These are phyloP conservation scores for Lactifluus echinatus DNA, from an alignment of 768 basidiomycete species.

Conservation along the genomic window DNA sequence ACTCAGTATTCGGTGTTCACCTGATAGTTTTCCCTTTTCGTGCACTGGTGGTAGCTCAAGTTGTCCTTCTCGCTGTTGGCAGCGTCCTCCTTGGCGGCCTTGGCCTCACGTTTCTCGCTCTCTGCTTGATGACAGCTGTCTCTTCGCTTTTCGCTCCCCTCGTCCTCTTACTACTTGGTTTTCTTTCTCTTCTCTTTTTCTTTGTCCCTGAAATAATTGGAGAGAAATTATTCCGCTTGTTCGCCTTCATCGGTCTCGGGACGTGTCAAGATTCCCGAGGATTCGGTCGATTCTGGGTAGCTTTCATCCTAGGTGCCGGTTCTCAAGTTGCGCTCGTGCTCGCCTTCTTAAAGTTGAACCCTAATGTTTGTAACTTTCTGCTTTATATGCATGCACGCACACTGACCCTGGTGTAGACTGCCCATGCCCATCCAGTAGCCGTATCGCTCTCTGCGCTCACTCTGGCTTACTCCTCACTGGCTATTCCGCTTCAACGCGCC, in stretches of 20 bases:
- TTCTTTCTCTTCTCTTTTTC: slow-evolving; percentile 4
- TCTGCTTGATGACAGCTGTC: too few relatives aligned
- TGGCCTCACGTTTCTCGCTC: slow-evolving; percentile 11
- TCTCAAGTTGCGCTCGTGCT: slow-evolving; percentile 41
- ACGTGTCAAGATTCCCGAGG: too few relatives aligned
- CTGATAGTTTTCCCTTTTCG: slow-evolving; percentile 49
- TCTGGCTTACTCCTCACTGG: slow-evolving; percentile 42
- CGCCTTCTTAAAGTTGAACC: slow-evolving; percentile 50
- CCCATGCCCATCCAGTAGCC: slow-evolving; percentile 48
- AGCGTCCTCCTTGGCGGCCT: slow-evolving; percentile 43
- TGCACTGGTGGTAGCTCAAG: slow-evolving; percentile 40
- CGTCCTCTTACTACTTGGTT: too few relatives aligned
- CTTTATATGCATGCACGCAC: neutral
- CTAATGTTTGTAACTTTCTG: slow-evolving; percentile 42
- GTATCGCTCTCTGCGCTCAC: slow-evolving; percentile 43
- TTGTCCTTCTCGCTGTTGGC: slow-evolving; percentile 51
- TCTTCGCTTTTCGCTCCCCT: too few relatives aligned
- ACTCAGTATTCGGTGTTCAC: slow-evolving; percentile 51
- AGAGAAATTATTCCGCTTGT: too few relatives aligned
- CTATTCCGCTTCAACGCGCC: slow-evolving; percentile 33
- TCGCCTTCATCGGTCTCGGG: too few relatives aligned
- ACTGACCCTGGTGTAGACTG: slow-evolving; percentile 36
- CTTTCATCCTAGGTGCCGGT: slow-evolving; percentile 37
- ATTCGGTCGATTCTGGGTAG: slow-evolving; percentile 57
- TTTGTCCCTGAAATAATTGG: too few relatives aligned